These are phyloP conservation scores for Phanerochaete carnosa DNA, from an alignment of 768 basidiomycete genomes.

Conservation along the genomic window DNA sequence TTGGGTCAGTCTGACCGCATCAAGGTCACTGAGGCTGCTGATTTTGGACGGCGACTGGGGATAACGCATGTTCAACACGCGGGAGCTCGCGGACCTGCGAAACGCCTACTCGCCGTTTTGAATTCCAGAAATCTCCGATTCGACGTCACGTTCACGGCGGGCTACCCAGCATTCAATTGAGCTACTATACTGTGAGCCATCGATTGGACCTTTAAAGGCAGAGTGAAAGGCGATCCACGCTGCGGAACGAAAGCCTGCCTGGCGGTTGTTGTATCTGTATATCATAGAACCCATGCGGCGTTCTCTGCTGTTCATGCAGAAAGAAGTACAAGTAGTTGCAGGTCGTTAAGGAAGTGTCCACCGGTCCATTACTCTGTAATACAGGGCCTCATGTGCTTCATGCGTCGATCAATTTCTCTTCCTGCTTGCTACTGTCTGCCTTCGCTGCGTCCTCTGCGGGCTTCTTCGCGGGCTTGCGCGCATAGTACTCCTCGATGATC, in stretches of 20 bases:
- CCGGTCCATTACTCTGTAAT: neutral
- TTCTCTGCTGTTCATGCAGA: conserved; percentile 5
- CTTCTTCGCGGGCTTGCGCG: conserved; percentile 74
- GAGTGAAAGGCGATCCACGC: neutral
- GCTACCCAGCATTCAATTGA: neutral
- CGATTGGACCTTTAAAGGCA: neutral
- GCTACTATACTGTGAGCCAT: neutral
- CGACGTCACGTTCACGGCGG: neutral
- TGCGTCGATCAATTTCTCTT: conserved; percentile 60
- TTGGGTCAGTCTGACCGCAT: neutral
- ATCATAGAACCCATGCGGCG: conserved; percentile 8
- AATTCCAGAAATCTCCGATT: neutral
- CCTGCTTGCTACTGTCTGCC: conserved; percentile 36
- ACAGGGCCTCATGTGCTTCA: conserved; percentile 10
- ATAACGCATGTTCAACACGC: neutral
- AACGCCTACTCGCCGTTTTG: neutral
- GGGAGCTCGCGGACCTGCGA: neutral
- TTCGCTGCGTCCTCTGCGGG: conserved; percentile 48
- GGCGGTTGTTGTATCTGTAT: neutral
- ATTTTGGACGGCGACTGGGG: neutral
- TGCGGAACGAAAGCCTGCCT: neutral
- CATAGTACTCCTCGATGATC: conserved; percentile 93
- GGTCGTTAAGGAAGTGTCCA: neutral
- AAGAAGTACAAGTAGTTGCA: conserved; percentile 7
- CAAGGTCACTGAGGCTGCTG: neutral